Percentiles rank a stretch among this genome's conserved stretches.
These are phyloP conservation scores for Annulohypoxylon truncatum DNA, from an alignment of 2,329 filamentous ascomycete genomes.

Conservation along the genomic window DNA sequence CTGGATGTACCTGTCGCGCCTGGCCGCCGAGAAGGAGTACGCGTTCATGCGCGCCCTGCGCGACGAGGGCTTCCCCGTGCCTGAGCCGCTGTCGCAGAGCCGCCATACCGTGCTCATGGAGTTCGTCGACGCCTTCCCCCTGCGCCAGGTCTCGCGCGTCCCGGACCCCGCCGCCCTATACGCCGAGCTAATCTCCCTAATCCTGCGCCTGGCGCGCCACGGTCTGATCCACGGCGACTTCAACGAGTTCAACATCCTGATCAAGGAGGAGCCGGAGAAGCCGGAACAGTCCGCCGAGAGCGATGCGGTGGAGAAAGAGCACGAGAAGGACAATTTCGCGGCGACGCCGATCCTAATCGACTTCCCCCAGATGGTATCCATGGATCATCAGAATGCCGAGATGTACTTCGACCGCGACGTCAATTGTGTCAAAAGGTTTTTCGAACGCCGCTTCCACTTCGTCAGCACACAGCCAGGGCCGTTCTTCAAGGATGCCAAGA, in stretches of 20 bases:
- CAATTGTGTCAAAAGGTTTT: conserved; percentile 94
- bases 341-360: conserved; percentile 91
- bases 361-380: conserved; percentile 98
- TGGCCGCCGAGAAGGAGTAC: conserved; percentile 94
- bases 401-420: conserved; percentile 99
- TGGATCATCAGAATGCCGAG: conserved; percentile 91
- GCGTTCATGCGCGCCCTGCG: conserved; percentile 91
- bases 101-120: conserved; percentile 97
- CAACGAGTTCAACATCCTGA: conserved; percentile 98
- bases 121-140: conserved; percentile 89
- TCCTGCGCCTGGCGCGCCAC: conserved; percentile 83
- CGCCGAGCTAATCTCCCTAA: conserved; percentile 87
- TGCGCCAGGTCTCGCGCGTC: conserved; percentile 87
- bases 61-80: conserved; percentile 89
- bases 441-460: conserved; percentile 89
- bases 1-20: conserved; percentile 97
- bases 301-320: conserved; percentile 36
- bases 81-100: conserved; percentile 87
- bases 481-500: conserved; percentile 85
- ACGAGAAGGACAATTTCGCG: conserved; percentile 54
- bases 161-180: conserved; percentile 89
- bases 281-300: conserved; percentile 36
- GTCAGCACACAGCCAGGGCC: conserved; percentile 84
- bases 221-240: conserved; percentile 98
- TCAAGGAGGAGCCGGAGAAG: conserved; percentile 74